Percentiles rank a stretch among this genome's conserved stretches.
These are phyloP conservation scores for Erodium trifolium DNA, from an alignment of 441 rosid species.

Conservation along the genomic window DNA sequence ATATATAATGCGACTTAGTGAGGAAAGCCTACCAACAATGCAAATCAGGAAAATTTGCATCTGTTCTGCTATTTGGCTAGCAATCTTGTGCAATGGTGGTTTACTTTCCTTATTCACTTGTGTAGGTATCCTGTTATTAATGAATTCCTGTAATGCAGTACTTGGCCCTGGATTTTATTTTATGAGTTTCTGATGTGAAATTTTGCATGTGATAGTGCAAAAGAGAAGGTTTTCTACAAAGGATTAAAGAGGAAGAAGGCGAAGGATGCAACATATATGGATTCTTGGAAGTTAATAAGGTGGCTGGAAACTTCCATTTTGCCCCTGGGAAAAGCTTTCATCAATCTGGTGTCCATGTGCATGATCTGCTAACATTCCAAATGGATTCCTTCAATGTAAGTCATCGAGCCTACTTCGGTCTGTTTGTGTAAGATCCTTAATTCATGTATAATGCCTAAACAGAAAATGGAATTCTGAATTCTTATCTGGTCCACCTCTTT, in stretches of 20 bases:
- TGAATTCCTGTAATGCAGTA: not conserved
- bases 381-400: slow-evolving; percentile 87
- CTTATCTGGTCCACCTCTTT: not conserved
- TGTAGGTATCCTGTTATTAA: not conserved
- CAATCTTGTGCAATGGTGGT: not conserved
- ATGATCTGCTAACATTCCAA: slow-evolving; percentile 79
- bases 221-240: slow-evolving; percentile 83
- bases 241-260: slow-evolving; percentile 89
- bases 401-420: slow-evolving; percentile 1
- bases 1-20: not conserved
- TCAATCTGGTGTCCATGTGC: slow-evolving; percentile 77
- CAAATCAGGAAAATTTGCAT: not conserved
- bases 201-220: slow-evolving; percentile 46
- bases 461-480: not conserved
- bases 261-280: slow-evolving; percentile 95
- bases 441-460: not conserved
- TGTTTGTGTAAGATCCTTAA: not conserved
- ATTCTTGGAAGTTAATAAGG: slow-evolving; percentile 86
- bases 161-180: not conserved
- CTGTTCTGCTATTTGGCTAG: not conserved
- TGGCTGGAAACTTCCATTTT: slow-evolving; percentile 95
- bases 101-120: not conserved
- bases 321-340: slow-evolving; percentile 30
- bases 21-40: not conserved
- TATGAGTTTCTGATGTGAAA: not conserved